Base-by-base conservation (phyloP, 1,139 yeast genomes). In the Taiozyma sp. region DNA sequence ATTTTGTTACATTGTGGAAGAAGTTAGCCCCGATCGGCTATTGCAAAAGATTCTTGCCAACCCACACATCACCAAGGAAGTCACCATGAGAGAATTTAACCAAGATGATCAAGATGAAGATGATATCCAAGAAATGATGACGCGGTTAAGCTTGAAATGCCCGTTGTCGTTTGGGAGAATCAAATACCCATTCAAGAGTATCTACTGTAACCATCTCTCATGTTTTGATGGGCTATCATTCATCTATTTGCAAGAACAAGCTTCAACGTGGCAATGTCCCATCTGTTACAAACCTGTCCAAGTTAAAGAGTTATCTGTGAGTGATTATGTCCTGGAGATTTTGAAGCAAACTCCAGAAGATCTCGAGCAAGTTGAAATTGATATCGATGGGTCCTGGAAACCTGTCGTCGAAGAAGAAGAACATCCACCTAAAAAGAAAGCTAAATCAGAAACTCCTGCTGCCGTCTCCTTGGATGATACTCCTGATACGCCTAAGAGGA, bases 231-330 rank as follows among this genome's bases (percentile, higher is more conserved):
- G 82, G 0, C 63, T 72, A 29, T 77, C 82, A 48, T 86, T 75
- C 60, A 61, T 86, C 14, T 75, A 77, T 52, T 71, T 83, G 32
- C 93, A 85, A 61, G 69, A 72, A 46, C 85, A 80, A 59, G 70
- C 79, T 1, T 83, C 90, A 0, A 74, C 81, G 0, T 85, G 89
- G 88, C 68, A 67, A 43, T 86, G 95, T 61, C 91, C 91, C 0
- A 72, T 82, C 13, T 86, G 95, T 61, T 75, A 73, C 50, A 59
- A 58, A 24, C 65, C 64, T 5, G 61, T 83, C 2, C 64, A 69
- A 5, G 62, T 81, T 1, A 70, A 74, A n/a, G 81, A 80, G 54
- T 64, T 86, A 51, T 79, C 83, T 0, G 66, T 84, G 1, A 82
- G 83, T 53, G 88, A 84, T 54, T 85, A 78, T 62, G 76, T 83